Evolutionary conservation across 1,139 yeast species (phyloP).

Genomic region (Hemisphaericaspora lyxosophila): DNA sequence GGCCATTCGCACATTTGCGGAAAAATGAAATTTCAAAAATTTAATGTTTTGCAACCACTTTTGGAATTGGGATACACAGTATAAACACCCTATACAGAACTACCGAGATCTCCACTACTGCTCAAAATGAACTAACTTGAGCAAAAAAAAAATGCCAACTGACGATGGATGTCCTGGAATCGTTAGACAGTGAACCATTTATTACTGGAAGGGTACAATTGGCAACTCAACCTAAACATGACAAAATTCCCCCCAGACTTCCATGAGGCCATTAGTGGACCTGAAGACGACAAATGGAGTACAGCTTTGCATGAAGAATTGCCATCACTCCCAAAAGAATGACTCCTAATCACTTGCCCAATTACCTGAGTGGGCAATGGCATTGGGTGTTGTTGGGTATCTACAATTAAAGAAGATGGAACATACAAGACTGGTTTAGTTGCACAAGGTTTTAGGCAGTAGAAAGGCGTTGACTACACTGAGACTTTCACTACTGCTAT

Average conservation of each 20-base stretch:
- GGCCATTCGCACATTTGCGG: no score
- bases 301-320: constrained; percentile 6
- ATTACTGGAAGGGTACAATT: background rate
- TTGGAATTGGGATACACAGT: no score
- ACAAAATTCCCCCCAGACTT: constrained; percentile 1
- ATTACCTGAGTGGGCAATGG: constrained; percentile 2
- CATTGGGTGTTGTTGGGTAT: constrained; percentile 11
- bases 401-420: constrained; percentile 8
- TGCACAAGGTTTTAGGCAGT: constrained; percentile 9
- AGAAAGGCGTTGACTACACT: constrained; percentile 6
- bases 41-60: no score
- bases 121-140: no score
- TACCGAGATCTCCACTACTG: no score
- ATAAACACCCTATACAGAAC: no score
- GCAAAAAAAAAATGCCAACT: no score
- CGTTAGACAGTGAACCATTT: no score
- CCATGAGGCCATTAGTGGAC: constrained; percentile 4
- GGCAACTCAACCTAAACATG: background rate
- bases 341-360: constrained; percentile 7
- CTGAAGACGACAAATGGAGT: constrained; percentile 3
- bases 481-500: constrained; percentile 11
- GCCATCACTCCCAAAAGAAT: constrained; percentile 3
- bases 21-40: no score
- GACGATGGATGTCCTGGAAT: no score
- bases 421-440: constrained; percentile 10